Percentiles rank a stretch among this genome's conserved stretches.
These are phyloP conservation scores for Citrus sp. DNA, from an alignment of 345 rosid species.

Conservation along the genomic window DNA sequence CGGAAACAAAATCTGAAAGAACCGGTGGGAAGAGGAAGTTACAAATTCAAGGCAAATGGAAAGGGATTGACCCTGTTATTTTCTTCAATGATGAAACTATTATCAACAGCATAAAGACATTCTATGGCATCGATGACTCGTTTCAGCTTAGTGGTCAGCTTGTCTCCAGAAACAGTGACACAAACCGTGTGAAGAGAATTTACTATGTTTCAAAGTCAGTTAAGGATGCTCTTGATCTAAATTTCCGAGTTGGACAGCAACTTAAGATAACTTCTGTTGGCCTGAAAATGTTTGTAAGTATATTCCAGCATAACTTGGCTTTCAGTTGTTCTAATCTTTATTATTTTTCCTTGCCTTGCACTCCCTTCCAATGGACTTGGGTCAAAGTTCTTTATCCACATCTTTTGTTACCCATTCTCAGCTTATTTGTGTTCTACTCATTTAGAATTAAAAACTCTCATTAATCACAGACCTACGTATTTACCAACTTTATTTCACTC, in stretches of 20 bases:
- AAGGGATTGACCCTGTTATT: slow-evolving; percentile 87
- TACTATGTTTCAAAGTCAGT: slow-evolving; percentile 86
- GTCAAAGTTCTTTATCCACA: not conserved
- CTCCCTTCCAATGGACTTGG: not conserved
- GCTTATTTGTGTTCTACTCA: not conserved
- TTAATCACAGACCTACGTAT: not conserved
- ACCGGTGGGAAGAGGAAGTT: slow-evolving; percentile 66
- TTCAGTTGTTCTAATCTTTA: not conserved
- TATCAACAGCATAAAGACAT: slow-evolving; percentile 62
- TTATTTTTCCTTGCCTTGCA: not conserved
- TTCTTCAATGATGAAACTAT: slow-evolving; percentile 69
- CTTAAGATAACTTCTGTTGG: slow-evolving; percentile 91
- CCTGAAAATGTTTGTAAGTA: slow-evolving; percentile 95
- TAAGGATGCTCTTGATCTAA: slow-evolving; percentile 71
- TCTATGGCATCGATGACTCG: slow-evolving; percentile 78
- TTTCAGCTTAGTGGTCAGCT: slow-evolving; percentile 74
- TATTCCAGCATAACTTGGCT: not conserved
- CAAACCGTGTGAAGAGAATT: slow-evolving; percentile 83
- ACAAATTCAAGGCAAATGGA: slow-evolving; percentile 94
- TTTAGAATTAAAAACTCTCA: not conserved
- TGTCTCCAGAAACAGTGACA: slow-evolving; percentile 75
- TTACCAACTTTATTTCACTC: not conserved
- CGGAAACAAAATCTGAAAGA: slow-evolving; percentile 38
- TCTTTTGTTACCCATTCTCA: not conserved
- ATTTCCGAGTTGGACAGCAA: slow-evolving; percentile 68